phyloP scores from a whole-genome alignment of 176 grass and related monocot genomes.

The Poa annua region DNA sequence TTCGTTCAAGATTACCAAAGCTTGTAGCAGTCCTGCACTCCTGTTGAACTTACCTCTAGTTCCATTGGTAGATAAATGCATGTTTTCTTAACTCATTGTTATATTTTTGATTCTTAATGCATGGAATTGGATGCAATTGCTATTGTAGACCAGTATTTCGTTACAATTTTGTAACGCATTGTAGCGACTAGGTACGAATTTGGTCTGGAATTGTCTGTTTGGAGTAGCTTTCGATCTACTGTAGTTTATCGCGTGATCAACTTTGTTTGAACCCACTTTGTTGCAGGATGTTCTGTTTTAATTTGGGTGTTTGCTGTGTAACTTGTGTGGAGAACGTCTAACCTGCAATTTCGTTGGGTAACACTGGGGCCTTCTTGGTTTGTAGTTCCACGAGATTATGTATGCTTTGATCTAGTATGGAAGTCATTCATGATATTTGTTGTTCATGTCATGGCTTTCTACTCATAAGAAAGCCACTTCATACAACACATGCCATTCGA shows the following conservation, averaged over 20 bases:
- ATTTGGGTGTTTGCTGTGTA: neutral
- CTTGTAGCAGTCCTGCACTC: no score
- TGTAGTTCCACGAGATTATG: neutral
- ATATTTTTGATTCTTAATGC: slow-evolving; percentile 9
- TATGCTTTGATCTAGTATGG: neutral
- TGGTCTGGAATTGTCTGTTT: neutral
- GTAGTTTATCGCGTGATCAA: neutral
- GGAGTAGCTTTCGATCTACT: neutral
- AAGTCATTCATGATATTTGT: neutral
- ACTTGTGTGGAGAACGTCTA: neutral
- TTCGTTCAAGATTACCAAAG: no score
- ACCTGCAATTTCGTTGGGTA: neutral
- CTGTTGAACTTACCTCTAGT: no score
- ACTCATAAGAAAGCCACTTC: neutral
- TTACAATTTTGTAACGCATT: neutral
- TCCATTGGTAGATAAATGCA: no score
- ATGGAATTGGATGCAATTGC: slow-evolving; percentile 21
- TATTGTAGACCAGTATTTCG: neutral
- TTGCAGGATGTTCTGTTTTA: neutral
- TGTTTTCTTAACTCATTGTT: no score
- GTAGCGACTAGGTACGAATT: neutral
- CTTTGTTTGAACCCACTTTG: neutral
- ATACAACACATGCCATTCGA: neutral
- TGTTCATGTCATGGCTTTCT: neutral
- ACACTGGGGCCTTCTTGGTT: neutral